Percentiles rank a stretch among this genome's conserved stretches.
These are phyloP conservation scores for Pelargonium myrrhifolium DNA, from an alignment of 441 rosid species.

Conservation along the genomic window DNA sequence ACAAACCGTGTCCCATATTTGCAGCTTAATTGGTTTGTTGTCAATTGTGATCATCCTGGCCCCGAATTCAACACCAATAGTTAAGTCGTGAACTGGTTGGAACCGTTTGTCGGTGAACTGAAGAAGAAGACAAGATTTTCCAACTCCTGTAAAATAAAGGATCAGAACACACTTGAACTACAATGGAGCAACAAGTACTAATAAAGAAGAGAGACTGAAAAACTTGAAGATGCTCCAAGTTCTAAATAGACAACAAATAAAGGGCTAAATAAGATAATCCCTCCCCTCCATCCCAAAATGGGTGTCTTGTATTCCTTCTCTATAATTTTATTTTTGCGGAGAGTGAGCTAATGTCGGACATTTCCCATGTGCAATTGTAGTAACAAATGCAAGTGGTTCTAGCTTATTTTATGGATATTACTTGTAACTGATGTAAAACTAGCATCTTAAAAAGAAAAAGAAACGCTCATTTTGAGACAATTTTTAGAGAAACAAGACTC, in stretches of 20 bases:
- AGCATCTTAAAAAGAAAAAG: background rate
- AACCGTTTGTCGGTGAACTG: slow-evolving; percentile 30
- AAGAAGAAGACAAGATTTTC: slow-evolving; percentile 32
- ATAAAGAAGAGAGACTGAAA: background rate
- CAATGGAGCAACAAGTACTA: background rate
- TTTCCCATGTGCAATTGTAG: too few relatives aligned
- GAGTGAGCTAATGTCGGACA: too few relatives aligned
- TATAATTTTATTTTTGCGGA: too few relatives aligned
- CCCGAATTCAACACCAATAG: slow-evolving; percentile 32
- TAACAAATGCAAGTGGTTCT: too few relatives aligned
- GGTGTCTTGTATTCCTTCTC: too few relatives aligned
- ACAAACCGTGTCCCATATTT: slow-evolving; percentile 32
- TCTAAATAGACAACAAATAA: too few relatives aligned
- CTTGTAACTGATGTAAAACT: too few relatives aligned
- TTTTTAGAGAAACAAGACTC: too few relatives aligned
- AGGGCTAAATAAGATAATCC: background rate
- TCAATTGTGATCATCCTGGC: slow-evolving; percentile 28
- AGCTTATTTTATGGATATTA: too few relatives aligned
- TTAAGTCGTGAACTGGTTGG: slow-evolving; percentile 32
- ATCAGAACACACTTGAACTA: background rate
- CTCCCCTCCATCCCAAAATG: background rate
- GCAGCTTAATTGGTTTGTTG: slow-evolving; percentile 27
- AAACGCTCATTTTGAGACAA: too few relatives aligned
- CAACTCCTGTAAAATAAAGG: slow-evolving; percentile 21
- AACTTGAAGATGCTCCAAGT: background rate